phyloP scores from a whole-genome alignment of 2,329 filamentous ascomycete genomes.

The Colletotrichum endophyticum region DNA sequence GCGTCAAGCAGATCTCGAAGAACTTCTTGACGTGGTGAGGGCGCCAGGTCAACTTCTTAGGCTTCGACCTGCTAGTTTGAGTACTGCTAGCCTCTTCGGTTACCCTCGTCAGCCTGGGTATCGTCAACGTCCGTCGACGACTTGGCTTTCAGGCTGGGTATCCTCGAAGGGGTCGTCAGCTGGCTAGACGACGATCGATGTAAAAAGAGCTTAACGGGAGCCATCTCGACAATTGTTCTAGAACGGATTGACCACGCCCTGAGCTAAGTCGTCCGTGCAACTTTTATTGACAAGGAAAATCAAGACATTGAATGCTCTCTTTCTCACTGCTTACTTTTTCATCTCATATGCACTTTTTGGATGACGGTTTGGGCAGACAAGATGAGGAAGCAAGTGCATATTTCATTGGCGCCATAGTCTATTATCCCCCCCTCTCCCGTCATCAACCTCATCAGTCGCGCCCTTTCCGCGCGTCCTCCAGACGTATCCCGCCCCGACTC shows the following conservation, averaged over 20 bases:
- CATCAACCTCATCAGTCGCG: background rate
- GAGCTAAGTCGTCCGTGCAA: background rate
- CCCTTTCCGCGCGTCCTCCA: conserved; percentile 6
- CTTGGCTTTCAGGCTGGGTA: no score
- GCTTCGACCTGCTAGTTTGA: no score
- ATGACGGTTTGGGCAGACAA: background rate
- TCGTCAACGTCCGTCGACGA: no score
- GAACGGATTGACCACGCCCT: background rate
- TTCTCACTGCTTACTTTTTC: background rate
- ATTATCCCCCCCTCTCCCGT: background rate
- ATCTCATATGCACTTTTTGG: background rate
- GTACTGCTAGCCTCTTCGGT: no score
- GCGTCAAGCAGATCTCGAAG: no score
- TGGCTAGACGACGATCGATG: conserved; percentile 12
- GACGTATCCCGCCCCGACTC: conserved; percentile 14
- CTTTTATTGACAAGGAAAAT: background rate
- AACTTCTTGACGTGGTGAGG: no score
- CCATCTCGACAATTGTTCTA: background rate
- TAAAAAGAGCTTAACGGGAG: background rate
- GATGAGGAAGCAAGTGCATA: background rate
- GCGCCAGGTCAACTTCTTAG: no score
- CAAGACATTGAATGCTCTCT: background rate
- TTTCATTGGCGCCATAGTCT: background rate
- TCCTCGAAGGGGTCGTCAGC: no score
- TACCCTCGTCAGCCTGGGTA: no score